Conservation (phyloP, 768 basidiomycete genomes). For the Gyrodon lividus region DNA sequence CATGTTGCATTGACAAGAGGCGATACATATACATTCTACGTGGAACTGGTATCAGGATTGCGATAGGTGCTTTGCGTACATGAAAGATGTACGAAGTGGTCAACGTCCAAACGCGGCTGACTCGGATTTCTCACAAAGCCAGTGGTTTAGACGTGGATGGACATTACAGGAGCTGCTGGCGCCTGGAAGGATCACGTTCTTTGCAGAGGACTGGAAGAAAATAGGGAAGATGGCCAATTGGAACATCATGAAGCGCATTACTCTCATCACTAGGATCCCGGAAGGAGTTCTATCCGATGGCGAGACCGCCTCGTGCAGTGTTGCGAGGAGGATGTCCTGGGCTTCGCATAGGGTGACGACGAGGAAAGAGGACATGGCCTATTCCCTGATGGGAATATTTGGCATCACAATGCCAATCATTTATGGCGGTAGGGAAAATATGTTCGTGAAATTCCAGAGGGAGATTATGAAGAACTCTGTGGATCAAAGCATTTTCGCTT, state of each 20-base stretch:
- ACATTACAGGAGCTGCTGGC: conserved; percentile 11
- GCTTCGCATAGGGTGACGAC: not conserved
- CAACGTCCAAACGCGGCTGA: not conserved
- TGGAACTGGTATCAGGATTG: conserved; percentile 4
- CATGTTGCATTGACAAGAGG: conserved; percentile 9
- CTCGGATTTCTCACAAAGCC: conserved; percentile 5
- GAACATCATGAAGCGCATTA: not conserved
- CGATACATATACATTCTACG: conserved; percentile 9
- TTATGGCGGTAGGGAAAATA: conserved; percentile 1
- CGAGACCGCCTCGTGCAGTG: not conserved
- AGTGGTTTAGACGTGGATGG: conserved; percentile 10
- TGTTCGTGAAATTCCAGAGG: not conserved
- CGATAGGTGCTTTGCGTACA: conserved; percentile 1
- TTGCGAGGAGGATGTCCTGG: conserved; percentile 3
- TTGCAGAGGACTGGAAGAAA: conserved; percentile 8
- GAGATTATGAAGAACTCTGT: conserved; percentile 1
- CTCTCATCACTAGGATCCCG: not conserved
- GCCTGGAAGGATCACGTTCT: conserved; percentile 10
- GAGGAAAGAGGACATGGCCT: conserved; percentile 4
- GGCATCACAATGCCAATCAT: not conserved
- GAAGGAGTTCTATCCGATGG: not conserved
- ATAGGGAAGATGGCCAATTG: not conserved
- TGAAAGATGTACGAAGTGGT: conserved; percentile 1
- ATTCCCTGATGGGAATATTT: conserved; percentile 6
- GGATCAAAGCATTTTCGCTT: conserved; percentile 5